Base-by-base conservation (phyloP, 495 filamentous ascomycete genomes). In the Chlorociboria aeruginascens region DNA sequence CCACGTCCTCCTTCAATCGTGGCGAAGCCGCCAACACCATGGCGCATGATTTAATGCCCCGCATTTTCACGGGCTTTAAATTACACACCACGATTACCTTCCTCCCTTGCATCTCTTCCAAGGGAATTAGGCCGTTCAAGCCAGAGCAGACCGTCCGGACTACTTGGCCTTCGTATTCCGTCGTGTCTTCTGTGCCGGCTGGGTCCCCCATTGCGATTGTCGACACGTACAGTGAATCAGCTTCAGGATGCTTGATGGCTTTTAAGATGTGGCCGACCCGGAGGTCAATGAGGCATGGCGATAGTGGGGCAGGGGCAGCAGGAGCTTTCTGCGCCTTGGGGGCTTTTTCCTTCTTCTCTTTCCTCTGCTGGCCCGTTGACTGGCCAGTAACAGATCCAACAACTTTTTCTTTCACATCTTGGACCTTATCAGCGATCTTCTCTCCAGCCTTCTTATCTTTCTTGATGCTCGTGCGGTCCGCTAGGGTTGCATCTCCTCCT, bases 21-120 rank as follows among this genome's bases (percentile, higher is more conserved):
- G 90, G 92, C 10, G 89, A 96, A 12, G 92, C 92, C 12, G 93
- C 93, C 25, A 98, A 73, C 10, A 98, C 92, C 93, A 98, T 96
- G 48, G 92, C 92, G 32, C 71, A 76, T 40, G 85, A 92, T 71
- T 95, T 95, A 68, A 98, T 85, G 48, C 93, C 90, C 33, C 93
- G 82, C 92, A 98, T 97, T 57, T 90, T 96, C 54, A 95, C 92
- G 9, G 92, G 92, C 76, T 98, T 98, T 57, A 98, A 72, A 65
- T 98, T 98, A 71, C 87, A 93, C 17, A 98, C 89, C 9, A 86
- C 84, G 36, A 97, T 78, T 40, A 98, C 86, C 71, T 90, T 94
- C 58, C 93, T 83, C 59, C 75, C 79, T 65, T 98, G 92, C 93
- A 98, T 95, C 66, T 94, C 88, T 66, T 81, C 86, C 43, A 98